Evolutionary conservation across 1,284 basidiomycete species (phyloP).

Genomic region (Puccinia triticina): DNA sequence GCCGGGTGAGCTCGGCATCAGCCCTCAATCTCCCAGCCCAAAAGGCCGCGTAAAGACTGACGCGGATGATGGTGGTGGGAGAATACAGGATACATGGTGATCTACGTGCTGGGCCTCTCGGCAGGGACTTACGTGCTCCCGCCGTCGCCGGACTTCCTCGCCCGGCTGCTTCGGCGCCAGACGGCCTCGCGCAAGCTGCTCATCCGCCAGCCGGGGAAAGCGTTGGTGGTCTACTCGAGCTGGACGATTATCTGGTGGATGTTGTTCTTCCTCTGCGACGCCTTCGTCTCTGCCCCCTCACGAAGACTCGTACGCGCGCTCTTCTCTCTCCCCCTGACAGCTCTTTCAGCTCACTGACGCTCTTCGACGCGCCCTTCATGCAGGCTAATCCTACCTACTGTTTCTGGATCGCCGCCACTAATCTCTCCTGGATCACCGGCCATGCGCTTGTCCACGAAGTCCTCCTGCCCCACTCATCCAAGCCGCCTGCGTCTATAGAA

Average conservation of each 20-base stretch:
- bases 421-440: conserved; percentile 78
- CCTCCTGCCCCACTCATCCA: background rate
- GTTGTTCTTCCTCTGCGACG: conserved; percentile 64
- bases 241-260: conserved; percentile 80
- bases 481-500: background rate
- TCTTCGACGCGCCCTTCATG: background rate
- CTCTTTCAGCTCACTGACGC: background rate
- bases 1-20: conserved; percentile 69
- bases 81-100: conserved; percentile 77
- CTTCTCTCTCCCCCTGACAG: background rate
- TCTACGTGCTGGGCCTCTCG: conserved; percentile 83
- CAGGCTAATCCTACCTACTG: conserved; percentile 88
- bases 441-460: conserved; percentile 72
- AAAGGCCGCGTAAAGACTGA: background rate
- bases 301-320: conserved; percentile 70
- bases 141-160: conserved; percentile 72
- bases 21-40: background rate
- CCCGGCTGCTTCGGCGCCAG: conserved; percentile 35
- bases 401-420: conserved; percentile 86
- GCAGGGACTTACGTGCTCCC: conserved; percentile 80
- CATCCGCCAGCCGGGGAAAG: conserved; percentile 64
- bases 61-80: background rate
- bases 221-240: conserved; percentile 73
- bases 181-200: conserved; percentile 27
- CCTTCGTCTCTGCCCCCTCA: conserved; percentile 65